Percentiles rank a stretch among this genome's conserved stretches.
Conservation (phyloP, 2,329 filamentous ascomycete species). For the Hortaea sp. region DNA sequence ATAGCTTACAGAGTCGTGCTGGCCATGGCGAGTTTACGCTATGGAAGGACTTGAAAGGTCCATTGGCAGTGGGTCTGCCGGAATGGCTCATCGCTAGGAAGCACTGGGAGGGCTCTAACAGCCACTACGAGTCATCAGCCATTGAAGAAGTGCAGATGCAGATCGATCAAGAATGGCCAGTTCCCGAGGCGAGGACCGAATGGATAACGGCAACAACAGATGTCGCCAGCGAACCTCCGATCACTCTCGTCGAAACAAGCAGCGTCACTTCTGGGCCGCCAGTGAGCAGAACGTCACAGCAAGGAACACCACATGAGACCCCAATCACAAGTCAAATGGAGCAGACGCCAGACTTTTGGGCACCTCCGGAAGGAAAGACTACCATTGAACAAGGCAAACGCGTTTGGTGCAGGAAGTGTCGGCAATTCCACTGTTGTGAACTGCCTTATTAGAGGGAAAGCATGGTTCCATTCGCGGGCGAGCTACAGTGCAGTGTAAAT, state of each 20-base stretch:
- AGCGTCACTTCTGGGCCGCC: not conserved
- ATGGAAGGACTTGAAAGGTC: not conserved
- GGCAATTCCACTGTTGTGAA: conserved; percentile 5
- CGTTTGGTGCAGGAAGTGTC: conserved; percentile 2
- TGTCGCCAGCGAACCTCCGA: too few species aligned
- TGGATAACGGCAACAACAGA: not conserved
- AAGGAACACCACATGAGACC: not conserved
- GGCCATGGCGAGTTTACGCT: not conserved
- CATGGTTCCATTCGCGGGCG: not conserved
- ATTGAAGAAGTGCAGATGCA: not conserved
- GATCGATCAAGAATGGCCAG: not conserved
- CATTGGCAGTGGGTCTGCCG: not conserved
- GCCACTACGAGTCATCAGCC: not conserved
- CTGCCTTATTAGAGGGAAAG: conserved; percentile 1
- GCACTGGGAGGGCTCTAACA: conserved; percentile 1
- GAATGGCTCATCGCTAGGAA: not conserved
- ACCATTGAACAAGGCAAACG: not conserved
- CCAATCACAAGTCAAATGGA: not conserved
- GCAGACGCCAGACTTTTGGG: not conserved
- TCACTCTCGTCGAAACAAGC: too few species aligned
- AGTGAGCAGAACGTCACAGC: not conserved
- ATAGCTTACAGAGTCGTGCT: not conserved
- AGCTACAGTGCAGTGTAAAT: not conserved
- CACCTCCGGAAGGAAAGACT: not conserved
- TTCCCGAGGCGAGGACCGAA: not conserved